Conservation (phyloP, 2,329 filamentous ascomycete species). For the Aureobasidium sp. region DNA sequence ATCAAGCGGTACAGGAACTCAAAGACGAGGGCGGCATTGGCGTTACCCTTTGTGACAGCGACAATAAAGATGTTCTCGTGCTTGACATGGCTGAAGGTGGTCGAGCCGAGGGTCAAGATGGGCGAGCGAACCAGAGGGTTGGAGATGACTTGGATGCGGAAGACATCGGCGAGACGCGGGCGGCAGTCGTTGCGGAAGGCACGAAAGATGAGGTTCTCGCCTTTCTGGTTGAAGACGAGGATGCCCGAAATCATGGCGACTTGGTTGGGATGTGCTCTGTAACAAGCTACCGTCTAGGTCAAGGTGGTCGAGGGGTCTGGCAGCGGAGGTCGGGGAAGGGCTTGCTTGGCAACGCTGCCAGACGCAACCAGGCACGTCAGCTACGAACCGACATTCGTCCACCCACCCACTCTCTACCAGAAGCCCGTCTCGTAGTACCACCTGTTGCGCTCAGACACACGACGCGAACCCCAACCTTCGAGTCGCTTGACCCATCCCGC, state of each 20-base stretch:
- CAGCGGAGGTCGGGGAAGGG: not conserved
- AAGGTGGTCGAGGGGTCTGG: not conserved
- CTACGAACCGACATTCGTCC: not conserved
- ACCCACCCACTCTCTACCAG: not conserved
- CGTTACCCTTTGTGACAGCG: constrained; percentile 97
- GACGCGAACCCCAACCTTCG: not conserved
- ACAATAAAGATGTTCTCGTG: constrained; percentile 99
- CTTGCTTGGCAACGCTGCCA: not conserved
- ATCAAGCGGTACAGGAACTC: constrained; percentile 95
- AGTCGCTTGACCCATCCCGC: not conserved
- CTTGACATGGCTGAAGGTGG: constrained; percentile 98
- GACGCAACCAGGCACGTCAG: not conserved
- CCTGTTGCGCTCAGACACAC: not conserved
- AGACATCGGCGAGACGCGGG: constrained; percentile 94
- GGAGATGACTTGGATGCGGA: constrained; percentile 98
- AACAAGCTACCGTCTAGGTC: not conserved
- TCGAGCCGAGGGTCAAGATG: constrained; percentile 93
- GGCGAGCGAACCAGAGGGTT: constrained; percentile 96
- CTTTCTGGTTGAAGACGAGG: constrained; percentile 98
- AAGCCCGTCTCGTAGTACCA: not conserved
- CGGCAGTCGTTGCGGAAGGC: constrained; percentile 98
- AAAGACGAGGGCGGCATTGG: constrained; percentile 95
- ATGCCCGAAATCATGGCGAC: constrained; percentile 90
- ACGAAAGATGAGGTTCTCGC: constrained; percentile 98
- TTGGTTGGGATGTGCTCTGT: not conserved